phyloP scores from a whole-genome alignment of 129 eudicot species.

The Flaveria ramosissima region DNA sequence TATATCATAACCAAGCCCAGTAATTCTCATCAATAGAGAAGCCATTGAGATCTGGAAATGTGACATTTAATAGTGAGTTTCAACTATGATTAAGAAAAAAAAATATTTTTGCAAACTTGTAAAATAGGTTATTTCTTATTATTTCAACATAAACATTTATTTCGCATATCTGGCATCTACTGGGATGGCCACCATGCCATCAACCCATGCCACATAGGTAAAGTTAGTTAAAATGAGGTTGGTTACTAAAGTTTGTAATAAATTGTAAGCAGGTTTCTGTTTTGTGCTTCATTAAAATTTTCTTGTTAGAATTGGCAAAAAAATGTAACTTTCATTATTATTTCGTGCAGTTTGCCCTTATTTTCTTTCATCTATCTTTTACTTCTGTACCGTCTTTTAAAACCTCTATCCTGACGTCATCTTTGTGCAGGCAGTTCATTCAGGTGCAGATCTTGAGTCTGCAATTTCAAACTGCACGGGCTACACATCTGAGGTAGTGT shows the following conservation, averaged over 20 bases:
- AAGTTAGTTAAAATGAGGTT: background rate
- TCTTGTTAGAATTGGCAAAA: background rate
- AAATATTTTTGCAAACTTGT: background rate
- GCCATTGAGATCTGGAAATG: background rate
- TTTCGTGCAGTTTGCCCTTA: background rate
- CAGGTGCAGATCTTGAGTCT: constrained; percentile 99
- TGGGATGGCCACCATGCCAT: background rate
- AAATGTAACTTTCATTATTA: background rate
- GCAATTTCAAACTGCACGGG: constrained; percentile 93
- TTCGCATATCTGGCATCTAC: background rate
- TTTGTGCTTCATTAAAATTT: background rate
- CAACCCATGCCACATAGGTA: background rate
- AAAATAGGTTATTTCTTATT: background rate
- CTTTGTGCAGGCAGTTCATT: constrained; percentile 87
- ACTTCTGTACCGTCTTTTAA: background rate
- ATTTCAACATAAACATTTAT: background rate
- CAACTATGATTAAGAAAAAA: background rate
- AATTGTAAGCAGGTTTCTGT: background rate
- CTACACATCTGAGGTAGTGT: constrained; percentile 72
- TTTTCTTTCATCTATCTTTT: background rate
- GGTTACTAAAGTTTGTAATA: background rate
- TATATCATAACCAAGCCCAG: background rate
- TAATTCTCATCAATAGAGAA: too few relatives aligned
- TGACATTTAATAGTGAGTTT: background rate
- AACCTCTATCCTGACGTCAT: constrained; percentile 3